Conservation (phyloP, 192 early-diverging fungal species). For the Backusella tarrabulga region DNA sequence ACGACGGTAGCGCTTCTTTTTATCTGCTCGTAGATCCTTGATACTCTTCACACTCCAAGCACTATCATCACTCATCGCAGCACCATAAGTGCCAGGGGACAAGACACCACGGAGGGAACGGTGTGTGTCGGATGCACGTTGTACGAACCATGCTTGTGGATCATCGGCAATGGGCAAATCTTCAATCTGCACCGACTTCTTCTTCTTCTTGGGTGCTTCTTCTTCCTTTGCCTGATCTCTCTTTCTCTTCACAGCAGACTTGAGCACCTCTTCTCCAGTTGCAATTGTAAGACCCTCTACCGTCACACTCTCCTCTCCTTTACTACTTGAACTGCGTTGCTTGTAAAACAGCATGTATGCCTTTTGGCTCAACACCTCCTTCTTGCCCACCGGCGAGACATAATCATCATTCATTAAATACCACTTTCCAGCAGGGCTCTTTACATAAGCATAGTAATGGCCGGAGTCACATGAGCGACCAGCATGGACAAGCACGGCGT, state of each 20-base stretch:
- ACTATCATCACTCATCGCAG: slow-evolving; percentile 24
- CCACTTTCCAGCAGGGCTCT: slow-evolving; percentile 75
- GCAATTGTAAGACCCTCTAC: not conserved
- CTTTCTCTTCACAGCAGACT: not conserved
- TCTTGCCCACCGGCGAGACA: slow-evolving; percentile 57
- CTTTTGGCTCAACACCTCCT: slow-evolving; percentile 67
- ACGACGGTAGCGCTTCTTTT: not conserved
- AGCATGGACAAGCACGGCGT: slow-evolving; percentile 79
- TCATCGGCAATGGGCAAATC: not conserved
- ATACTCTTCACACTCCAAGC: not conserved
- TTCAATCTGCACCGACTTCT: not conserved
- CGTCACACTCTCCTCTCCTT: not conserved
- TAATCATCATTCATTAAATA: slow-evolving; percentile 77
- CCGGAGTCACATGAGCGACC: slow-evolving; percentile 75
- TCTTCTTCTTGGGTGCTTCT: not conserved
- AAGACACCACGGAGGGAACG: slow-evolving; percentile 26
- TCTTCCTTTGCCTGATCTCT: not conserved
- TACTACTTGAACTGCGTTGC: slow-evolving; percentile 21
- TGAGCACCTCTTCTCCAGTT: not conserved
- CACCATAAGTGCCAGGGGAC: slow-evolving; percentile 24
- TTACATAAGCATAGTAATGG: slow-evolving; percentile 86
- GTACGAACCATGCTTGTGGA: not conserved
- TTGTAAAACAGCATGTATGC: slow-evolving; percentile 90
- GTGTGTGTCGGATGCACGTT: not conserved
- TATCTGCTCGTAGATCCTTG: not conserved